phyloP scores from a whole-genome alignment of 2,329 filamentous ascomycete species.

The Fusarium sp. region DNA sequence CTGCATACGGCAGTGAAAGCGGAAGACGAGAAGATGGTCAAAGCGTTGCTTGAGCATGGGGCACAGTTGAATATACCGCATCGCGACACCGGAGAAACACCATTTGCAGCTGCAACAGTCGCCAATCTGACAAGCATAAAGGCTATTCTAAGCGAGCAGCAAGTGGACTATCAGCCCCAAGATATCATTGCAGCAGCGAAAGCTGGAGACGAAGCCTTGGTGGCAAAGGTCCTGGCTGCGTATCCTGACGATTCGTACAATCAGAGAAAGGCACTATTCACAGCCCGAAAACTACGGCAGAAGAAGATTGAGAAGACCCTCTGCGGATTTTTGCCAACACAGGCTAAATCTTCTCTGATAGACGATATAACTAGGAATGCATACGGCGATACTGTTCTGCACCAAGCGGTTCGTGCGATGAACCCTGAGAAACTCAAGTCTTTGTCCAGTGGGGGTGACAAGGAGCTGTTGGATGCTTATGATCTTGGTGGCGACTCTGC shows the following conservation, averaged over 20 bases:
- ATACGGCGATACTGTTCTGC: not conserved
- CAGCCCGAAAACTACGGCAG: accelerated
- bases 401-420: not conserved
- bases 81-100: not conserved
- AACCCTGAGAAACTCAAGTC: accelerated
- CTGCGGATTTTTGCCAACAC: accelerated
- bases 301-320: not conserved
- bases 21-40: not conserved
- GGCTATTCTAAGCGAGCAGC: not conserved
- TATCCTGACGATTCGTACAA: not conserved
- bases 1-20: accelerated
- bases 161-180: not conserved
- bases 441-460: not conserved
- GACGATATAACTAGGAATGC: not conserved
- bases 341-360: accelerated
- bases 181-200: not conserved
- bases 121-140: not conserved
- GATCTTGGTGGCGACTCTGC: not conserved
- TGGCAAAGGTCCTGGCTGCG: not conserved
- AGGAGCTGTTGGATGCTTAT: not conserved
- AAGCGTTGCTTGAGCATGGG: not conserved
- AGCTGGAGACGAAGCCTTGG: not conserved
- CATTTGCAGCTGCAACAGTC: not conserved
- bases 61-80: not conserved
- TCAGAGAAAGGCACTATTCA: not conserved